These are phyloP conservation scores for Castanopsis chinensis DNA, from an alignment of 306 rosid genomes.

Conservation along the genomic window DNA sequence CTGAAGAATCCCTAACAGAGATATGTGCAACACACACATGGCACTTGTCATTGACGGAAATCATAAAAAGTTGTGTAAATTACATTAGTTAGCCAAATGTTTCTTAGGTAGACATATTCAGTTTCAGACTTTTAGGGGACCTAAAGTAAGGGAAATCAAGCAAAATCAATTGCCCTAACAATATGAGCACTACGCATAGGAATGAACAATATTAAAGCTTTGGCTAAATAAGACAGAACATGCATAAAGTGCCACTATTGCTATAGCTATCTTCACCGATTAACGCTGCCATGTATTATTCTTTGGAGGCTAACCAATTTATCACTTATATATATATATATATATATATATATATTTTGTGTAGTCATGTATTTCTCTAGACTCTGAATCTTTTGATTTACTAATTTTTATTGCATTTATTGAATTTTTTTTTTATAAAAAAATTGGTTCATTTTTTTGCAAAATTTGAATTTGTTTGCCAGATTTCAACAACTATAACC, in stretches of 20 bases:
- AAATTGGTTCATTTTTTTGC: too few species aligned
- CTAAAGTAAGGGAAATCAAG: not conserved
- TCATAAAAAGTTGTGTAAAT: not conserved
- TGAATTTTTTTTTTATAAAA: too few species aligned
- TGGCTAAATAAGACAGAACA: not conserved
- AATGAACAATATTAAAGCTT: too few species aligned
- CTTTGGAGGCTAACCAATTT: too few species aligned
- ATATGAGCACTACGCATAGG: not conserved
- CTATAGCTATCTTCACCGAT: not conserved
- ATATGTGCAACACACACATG: not conserved
- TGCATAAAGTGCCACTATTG: not conserved
- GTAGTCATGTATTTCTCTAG: too few species aligned
- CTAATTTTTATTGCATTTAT: too few species aligned
- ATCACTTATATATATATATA: too few species aligned
- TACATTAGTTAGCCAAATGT: not conserved
- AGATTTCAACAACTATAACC: too few species aligned
- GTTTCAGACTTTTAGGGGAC: not conserved
- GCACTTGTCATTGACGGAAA: not conserved
- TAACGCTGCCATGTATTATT: too few species aligned
- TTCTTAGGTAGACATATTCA: not conserved
- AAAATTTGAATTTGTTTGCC: too few species aligned
- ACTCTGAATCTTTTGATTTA: too few species aligned
- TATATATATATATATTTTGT: too few species aligned
- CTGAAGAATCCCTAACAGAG: not conserved
- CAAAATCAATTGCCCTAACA: not conserved